Evolutionary conservation across 495 filamentous ascomycete genomes (phyloP).

Genomic region (Podospora conica): DNA sequence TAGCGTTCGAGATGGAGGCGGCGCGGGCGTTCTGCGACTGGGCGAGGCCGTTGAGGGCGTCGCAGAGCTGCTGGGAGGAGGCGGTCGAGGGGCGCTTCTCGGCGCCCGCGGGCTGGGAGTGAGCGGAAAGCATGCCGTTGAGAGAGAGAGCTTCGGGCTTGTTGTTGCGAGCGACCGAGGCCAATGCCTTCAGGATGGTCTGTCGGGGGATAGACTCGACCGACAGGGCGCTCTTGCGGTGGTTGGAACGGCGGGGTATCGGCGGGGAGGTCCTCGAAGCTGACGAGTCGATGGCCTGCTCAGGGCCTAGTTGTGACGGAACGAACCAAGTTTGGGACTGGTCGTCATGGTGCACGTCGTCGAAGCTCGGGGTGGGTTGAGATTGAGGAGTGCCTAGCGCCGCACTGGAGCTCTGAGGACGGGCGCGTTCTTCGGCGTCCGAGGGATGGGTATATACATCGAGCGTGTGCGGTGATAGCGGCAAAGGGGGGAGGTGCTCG

Average conservation of each 20-base stretch:
- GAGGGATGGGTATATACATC: conserved; percentile 22
- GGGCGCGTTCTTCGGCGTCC: conserved; percentile 17
- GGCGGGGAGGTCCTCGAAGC: conserved; percentile 1
- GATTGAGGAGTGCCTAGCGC: conserved; percentile 7
- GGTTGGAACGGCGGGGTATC: conserved; percentile 26
- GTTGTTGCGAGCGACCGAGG: conserved; percentile 60
- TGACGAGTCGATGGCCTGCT: conserved; percentile 5
- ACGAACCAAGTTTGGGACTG: conserved; percentile 1
- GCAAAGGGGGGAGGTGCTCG: conserved; percentile 15
- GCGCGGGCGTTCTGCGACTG: conserved; percentile 32
- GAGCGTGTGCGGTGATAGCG: conserved; percentile 10
- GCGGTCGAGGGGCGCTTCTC: conserved; percentile 45
- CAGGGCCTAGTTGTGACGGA: conserved; percentile 3
- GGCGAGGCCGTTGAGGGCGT: conserved; percentile 58
- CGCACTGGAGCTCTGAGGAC: conserved; percentile 19
- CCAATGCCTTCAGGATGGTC: conserved; percentile 83
- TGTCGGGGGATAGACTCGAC: conserved; percentile 72
- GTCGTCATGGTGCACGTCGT: conserved; percentile 15
- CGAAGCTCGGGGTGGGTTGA: conserved; percentile 4
- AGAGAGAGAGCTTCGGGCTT: conserved; percentile 53
- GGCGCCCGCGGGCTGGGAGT: conserved; percentile 33
- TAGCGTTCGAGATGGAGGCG: conserved; percentile 24
- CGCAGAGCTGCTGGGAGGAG: conserved; percentile 57
- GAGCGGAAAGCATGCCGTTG: conserved; percentile 43
- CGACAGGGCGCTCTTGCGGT: conserved; percentile 57